Conservation (phyloP, 192 early-diverging fungal species). For the Rhizophlyctis rosea region DNA sequence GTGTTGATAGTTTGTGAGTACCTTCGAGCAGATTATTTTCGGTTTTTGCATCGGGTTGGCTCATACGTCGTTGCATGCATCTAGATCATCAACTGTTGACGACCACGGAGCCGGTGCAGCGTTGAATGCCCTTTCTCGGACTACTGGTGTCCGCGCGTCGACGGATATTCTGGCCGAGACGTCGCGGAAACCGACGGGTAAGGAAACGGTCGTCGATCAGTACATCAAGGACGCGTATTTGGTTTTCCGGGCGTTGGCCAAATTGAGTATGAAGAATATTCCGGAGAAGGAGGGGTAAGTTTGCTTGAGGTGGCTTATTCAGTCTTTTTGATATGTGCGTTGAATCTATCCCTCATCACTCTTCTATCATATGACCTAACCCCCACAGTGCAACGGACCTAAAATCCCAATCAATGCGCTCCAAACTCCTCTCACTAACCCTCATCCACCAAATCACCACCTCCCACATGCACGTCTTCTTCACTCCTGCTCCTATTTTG, state of each 20-base stretch:
- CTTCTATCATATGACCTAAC: not conserved
- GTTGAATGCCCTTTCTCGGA: constrained; percentile 6
- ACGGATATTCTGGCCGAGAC: constrained; percentile 28
- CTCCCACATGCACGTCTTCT: constrained; percentile 74
- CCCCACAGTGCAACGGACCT: constrained; percentile 63
- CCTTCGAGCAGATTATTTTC: too few relatives aligned
- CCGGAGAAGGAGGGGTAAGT: constrained; percentile 56
- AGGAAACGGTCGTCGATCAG: constrained; percentile 24
- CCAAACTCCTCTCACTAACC: constrained; percentile 79
- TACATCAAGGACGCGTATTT: constrained; percentile 72
- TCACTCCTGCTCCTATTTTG: constrained; percentile 47
- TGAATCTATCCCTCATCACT: constrained; percentile 8
- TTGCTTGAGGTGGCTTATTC: not conserved
- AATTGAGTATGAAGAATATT: constrained; percentile 82
- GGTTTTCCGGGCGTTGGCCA: constrained; percentile 84
- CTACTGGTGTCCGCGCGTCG: constrained; percentile 25
- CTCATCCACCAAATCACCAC: constrained; percentile 72
- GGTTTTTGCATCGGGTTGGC: too few relatives aligned
- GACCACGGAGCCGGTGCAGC: constrained; percentile 24
- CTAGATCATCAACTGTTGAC: too few relatives aligned
- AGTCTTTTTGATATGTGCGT: not conserved
- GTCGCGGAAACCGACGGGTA: constrained; percentile 2
- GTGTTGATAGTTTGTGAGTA: too few relatives aligned
- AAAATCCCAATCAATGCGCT: constrained; percentile 75
- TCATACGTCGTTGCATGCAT: too few relatives aligned